These are phyloP conservation scores for Saccharomycopsis synnaedendra DNA, from an alignment of 805 yeast species.

Conservation along the genomic window DNA sequence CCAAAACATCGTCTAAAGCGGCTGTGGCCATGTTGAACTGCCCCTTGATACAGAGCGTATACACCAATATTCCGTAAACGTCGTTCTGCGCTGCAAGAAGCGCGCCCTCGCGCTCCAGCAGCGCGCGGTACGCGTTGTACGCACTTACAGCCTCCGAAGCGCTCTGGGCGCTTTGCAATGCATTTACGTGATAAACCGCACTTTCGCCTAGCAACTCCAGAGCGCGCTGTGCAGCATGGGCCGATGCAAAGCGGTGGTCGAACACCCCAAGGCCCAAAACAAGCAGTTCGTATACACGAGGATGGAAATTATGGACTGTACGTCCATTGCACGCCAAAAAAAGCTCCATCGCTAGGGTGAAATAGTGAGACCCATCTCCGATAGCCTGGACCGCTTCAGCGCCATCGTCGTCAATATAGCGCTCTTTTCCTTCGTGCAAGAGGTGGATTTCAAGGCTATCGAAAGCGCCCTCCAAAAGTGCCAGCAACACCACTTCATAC, in stretches of 20 bases:
- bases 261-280: slow-evolving; percentile 12
- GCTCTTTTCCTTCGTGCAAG: slow-evolving; percentile 5
- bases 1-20: slow-evolving; percentile 12
- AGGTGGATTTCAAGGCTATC: slow-evolving; percentile 3
- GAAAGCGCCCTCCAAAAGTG: slow-evolving; percentile 14
- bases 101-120: background rate
- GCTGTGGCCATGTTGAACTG: slow-evolving; percentile 11
- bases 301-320: slow-evolving; percentile 6
- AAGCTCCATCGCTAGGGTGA: slow-evolving; percentile 15
- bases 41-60: slow-evolving; percentile 10
- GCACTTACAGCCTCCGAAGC: background rate
- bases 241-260: background rate
- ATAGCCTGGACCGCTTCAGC: background rate
- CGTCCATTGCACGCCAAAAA: slow-evolving; percentile 14
- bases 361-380: slow-evolving; percentile 14
- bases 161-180: too few species aligned
- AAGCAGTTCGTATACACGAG: slow-evolving; percentile 10
- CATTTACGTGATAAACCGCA: too few species aligned
- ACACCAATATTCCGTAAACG: slow-evolving; percentile 12
- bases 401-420: slow-evolving; percentile 11
- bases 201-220: too few species aligned
- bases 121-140: slow-evolving; percentile 10
- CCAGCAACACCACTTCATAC: slow-evolving; percentile 10
- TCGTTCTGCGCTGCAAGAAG: slow-evolving; percentile 10
- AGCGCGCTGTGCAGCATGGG: too few species aligned